These are phyloP conservation scores for Entomophthora muscae DNA, from an alignment of 371 early-diverging fungal species.

Conservation along the genomic window DNA sequence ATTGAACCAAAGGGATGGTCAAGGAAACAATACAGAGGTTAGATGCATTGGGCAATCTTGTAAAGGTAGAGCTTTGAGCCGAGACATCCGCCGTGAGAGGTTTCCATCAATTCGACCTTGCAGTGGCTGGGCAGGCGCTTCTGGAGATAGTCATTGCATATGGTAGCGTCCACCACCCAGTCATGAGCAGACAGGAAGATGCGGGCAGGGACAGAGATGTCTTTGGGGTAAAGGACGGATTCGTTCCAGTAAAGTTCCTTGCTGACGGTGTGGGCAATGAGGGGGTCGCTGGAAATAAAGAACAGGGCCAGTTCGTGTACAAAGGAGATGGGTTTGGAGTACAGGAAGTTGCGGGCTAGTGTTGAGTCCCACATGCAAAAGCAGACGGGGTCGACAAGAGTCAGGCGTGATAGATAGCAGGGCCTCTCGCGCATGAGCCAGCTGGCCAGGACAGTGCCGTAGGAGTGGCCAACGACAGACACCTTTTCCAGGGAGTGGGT, in stretches of 20 bases:
- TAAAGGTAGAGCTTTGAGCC: background rate
- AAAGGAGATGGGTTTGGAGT: background rate
- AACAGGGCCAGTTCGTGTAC: background rate
- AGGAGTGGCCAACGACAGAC: background rate
- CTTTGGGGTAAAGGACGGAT: background rate
- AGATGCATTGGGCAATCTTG: background rate
- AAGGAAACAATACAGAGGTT: no score
- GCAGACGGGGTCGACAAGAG: conserved; percentile 1
- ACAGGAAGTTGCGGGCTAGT: conserved; percentile 1
- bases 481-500: background rate
- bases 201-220: background rate
- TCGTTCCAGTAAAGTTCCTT: background rate
- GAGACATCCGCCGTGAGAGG: background rate
- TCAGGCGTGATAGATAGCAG: background rate
- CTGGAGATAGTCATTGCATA: background rate
- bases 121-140: background rate
- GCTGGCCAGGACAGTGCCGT: background rate
- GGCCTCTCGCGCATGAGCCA: background rate
- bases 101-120: background rate
- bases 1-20: no score
- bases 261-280: background rate
- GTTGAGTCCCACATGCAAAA: background rate
- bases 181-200: background rate
- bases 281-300: background rate
- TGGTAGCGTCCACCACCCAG: background rate